Conservation (phyloP, 768 basidiomycete genomes). For the Trichaptum fuscoviolaceum region DNA sequence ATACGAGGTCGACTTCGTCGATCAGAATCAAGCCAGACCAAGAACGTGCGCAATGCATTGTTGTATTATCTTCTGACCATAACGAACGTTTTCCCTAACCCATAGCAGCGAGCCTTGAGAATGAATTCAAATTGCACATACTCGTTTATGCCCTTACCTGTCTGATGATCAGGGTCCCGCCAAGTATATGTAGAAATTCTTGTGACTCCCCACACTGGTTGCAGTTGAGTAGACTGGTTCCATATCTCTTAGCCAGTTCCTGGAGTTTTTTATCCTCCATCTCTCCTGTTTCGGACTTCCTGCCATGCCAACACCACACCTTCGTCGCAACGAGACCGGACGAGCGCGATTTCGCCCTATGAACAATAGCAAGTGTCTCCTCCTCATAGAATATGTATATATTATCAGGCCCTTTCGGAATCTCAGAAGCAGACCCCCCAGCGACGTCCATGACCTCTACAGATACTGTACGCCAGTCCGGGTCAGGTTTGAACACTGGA, state of each 20-base stretch:
- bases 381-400: conserved; percentile 60
- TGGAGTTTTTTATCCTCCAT: conserved; percentile 60
- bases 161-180: conserved; percentile 65
- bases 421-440: conserved; percentile 40
- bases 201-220: conserved; percentile 60
- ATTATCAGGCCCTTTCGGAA: conserved; percentile 37
- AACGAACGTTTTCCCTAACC: conserved; percentile 61
- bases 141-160: conserved; percentile 42
- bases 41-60: conserved; percentile 71
- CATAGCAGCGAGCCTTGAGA: conserved; percentile 9
- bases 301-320: conserved; percentile 77
- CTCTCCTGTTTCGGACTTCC: conserved; percentile 44
- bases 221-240: conserved; percentile 42
- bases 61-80: conserved; percentile 76
- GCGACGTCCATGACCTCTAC: conserved; percentile 63
- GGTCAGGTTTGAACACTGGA: conserved; percentile 20
- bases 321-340: conserved; percentile 61
- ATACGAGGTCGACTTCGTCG: conserved; percentile 70
- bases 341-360: conserved; percentile 61
- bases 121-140: conserved; percentile 6
- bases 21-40: conserved; percentile 47
- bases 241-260: conserved; percentile 71
- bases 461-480: conserved; percentile 54
- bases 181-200: conserved; percentile 58
- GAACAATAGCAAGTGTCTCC: conserved; percentile 63